Evolutionary conservation across 2,329 filamentous ascomycete species (phyloP).

Genomic region (Fusarium azukiicola): DNA sequence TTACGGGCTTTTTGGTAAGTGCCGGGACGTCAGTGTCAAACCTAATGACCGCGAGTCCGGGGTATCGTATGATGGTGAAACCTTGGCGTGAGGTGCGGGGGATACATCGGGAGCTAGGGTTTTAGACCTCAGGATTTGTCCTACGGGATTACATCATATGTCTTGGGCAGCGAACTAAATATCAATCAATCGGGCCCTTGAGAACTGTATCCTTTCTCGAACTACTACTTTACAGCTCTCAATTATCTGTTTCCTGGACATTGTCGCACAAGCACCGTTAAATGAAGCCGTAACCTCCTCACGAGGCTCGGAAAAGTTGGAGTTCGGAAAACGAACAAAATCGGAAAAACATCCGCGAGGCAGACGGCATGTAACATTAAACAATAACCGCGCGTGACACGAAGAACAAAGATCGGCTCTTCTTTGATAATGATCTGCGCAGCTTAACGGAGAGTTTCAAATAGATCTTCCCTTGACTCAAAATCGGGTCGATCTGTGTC

Average conservation of each 20-base stretch:
- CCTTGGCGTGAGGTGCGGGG: constrained; percentile 19
- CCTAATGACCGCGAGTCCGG: background rate
- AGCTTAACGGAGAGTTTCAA: background rate
- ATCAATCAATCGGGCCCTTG: background rate
- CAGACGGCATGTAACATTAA: background rate
- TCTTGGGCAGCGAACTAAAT: background rate
- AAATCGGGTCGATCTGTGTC: no score
- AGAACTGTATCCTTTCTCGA: background rate
- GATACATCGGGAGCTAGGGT: constrained; percentile 9
- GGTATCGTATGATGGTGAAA: constrained; percentile 12
- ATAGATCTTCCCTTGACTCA: no score
- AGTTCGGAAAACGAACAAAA: background rate
- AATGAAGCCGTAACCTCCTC: background rate
- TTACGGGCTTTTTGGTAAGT: background rate
- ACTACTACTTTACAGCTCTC: no score
- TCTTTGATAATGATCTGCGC: background rate
- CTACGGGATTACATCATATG: constrained; percentile 7
- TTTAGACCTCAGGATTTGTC: background rate
- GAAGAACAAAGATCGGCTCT: background rate
- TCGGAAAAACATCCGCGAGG: constrained; percentile 6
- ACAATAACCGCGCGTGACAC: background rate
- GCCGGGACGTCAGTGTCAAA: constrained; percentile 2
- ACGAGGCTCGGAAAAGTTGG: background rate
- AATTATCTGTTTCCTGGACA: background rate
- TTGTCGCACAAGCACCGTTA: background rate